Evolutionary conservation across 257 asterid genomes (phyloP).

Genomic region (Galeopsis tetrahit): DNA sequence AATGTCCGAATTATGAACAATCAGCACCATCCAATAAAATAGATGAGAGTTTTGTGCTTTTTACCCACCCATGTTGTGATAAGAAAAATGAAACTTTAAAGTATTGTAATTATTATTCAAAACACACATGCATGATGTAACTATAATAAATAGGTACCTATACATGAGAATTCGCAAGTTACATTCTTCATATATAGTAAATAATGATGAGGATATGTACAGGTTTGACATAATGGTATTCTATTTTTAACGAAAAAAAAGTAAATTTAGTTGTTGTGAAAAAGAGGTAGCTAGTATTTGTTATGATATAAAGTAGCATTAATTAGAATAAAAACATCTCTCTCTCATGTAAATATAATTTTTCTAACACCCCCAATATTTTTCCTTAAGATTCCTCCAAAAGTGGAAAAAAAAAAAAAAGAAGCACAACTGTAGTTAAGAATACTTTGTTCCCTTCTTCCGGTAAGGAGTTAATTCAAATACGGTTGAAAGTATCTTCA

Average conservation of each 20-base stretch:
- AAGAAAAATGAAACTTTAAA: background rate
- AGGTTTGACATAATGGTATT: conserved; percentile 29
- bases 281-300: conserved; percentile 35
- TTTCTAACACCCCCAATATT: conserved; percentile 38
- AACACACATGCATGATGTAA: background rate
- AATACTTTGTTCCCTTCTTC: no score
- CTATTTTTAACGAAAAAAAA: conserved; percentile 21
- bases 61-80: no score
- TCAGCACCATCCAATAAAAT: no score
- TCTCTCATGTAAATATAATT: conserved; percentile 34
- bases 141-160: background rate
- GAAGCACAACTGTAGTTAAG: background rate
- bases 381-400: conserved; percentile 18
- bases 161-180: background rate
- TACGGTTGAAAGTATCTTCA: no score
- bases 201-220: conserved; percentile 1
- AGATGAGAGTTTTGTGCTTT: no score
- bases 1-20: no score
- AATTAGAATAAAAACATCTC: background rate
- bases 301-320: conserved; percentile 28
- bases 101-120: background rate
- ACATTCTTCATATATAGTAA: conserved; percentile 22
- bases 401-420: background rate
- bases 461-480: no score
- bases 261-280: conserved; percentile 30